Base-by-base conservation (phyloP, 805 yeast species). In the Zygoascus biomembranicola region DNA sequence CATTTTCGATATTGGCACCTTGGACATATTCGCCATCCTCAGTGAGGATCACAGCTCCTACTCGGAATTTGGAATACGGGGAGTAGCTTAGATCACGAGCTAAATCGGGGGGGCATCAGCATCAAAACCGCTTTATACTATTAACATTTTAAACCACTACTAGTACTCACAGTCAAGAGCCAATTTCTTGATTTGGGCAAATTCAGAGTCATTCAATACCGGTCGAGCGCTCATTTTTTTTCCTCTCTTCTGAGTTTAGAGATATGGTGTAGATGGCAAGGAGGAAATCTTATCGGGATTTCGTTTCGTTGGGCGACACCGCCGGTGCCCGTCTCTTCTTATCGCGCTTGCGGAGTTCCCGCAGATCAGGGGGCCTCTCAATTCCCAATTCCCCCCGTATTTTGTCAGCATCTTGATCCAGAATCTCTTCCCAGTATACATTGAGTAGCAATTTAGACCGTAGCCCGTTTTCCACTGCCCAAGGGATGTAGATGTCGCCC, bases 1-100 rank as follows among this genome's bases (percentile, higher is more conserved):
- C 98, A 66, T 92, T 94, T 66, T 92, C 99, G 28, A 94, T 82
- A 61, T 92, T 92, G 43, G 95, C 95, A 4, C 98, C 99, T 11
- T 69, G 63, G 23, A 84, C 69, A 44, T 65, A 73, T 18, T 70
- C 70, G 2, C 80, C 85, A 8, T 71, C 64, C 0, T 64, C 66
- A 0, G 88, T 74, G 23, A 87, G 63, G 1, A 92, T 61, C 2
- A 84, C 79, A 52, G 95, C 87, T 0, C 98, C 98, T 1, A 92
- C 99, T 50, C 88, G 74, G 68, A 85, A 85, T 46, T 82, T 80
- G 37, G 90, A 85, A 67, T 85, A 86, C 2, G 90, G 90, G 32
- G 82, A 74, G 65, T 85, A 85, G 1, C 87, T 75, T 31, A 71
- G 59, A n/a, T 70, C 68, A 26, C 77, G 71, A 8, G 85, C 85